Evolutionary conservation across 2,329 filamentous ascomycete genomes (phyloP).

Genomic region (Bipolaris cookei): DNA sequence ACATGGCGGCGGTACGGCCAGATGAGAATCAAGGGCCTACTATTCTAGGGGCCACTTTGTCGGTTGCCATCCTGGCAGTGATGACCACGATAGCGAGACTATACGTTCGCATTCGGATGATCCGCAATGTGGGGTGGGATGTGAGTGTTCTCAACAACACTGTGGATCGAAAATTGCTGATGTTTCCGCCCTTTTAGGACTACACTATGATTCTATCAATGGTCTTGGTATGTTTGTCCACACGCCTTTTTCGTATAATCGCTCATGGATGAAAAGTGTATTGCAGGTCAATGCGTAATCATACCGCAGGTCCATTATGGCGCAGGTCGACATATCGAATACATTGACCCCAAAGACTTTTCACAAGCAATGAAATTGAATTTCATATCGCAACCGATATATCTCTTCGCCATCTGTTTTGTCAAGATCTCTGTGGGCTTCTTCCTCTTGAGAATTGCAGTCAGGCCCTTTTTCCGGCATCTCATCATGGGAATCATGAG

Average conservation of each 20-base stretch:
- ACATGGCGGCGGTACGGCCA: slow-evolving; percentile 3
- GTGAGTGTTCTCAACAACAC: slow-evolving; percentile 33
- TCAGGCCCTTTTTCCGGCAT: slow-evolving; percentile 49
- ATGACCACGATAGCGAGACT: slow-evolving; percentile 52
- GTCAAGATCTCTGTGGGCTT: slow-evolving; percentile 59
- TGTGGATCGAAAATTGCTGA: slow-evolving; percentile 10
- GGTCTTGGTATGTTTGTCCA: slow-evolving; percentile 36
- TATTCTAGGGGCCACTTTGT: slow-evolving; percentile 53
- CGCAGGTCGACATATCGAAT: slow-evolving; percentile 55
- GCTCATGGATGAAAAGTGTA: slow-evolving; percentile 32
- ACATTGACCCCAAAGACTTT: slow-evolving; percentile 49
- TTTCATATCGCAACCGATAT: slow-evolving; percentile 57
- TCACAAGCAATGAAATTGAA: slow-evolving; percentile 55
- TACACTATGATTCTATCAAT: slow-evolving; percentile 54
- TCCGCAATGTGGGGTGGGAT: slow-evolving; percentile 59
- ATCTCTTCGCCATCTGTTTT: slow-evolving; percentile 53
- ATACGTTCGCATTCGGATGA: slow-evolving; percentile 58
- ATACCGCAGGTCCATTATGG: slow-evolving; percentile 53
- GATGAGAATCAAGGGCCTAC: slow-evolving; percentile 39
- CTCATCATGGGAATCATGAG: slow-evolving; percentile 55
- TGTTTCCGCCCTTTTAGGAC: slow-evolving; percentile 35
- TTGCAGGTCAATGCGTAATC: slow-evolving; percentile 52
- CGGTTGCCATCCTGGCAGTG: slow-evolving; percentile 51
- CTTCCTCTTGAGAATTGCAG: slow-evolving; percentile 57
- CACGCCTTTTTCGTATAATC: neutral